Conservation (phyloP, 768 basidiomycete species). For the Leccinum fibrillosum region DNA sequence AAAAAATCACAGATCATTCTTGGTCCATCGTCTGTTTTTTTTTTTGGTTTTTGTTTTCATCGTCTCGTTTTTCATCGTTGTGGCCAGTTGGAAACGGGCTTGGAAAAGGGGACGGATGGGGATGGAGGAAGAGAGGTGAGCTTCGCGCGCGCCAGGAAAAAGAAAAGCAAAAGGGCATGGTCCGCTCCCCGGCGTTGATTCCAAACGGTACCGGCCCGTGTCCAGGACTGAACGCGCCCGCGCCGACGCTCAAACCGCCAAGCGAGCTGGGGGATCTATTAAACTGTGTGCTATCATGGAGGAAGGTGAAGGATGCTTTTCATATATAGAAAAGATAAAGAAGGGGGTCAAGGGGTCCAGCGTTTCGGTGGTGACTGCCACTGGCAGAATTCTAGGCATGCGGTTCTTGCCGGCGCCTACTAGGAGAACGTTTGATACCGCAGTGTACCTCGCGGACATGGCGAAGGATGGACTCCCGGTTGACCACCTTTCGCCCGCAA, state of each 20-base stretch:
- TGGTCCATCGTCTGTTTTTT: constrained; percentile 6
- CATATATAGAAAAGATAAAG: not conserved
- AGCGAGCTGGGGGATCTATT: constrained; percentile 36
- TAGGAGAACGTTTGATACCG: constrained; percentile 4
- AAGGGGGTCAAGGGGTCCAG: not conserved
- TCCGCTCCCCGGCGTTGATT: constrained; percentile 29
- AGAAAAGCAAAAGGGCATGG: constrained; percentile 13
- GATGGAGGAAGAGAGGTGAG: no score
- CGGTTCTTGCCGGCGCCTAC: not conserved
- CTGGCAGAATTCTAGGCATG: not conserved
- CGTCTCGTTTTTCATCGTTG: not conserved
- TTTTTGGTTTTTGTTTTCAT: not conserved
- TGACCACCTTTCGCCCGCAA: constrained; percentile 9
- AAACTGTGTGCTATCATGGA: no score
- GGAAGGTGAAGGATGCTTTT: no score
- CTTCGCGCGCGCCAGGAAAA: not conserved
- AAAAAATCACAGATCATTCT: not conserved
- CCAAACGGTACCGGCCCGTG: constrained; percentile 30
- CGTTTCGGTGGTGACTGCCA: not conserved
- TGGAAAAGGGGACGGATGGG: no score
- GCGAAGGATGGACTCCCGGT: constrained; percentile 20
- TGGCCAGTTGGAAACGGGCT: not conserved
- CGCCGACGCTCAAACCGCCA: constrained; percentile 27
- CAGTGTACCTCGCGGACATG: constrained; percentile 20
- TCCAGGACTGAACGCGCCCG: constrained; percentile 28